phyloP scores from a whole-genome alignment of 2,329 filamentous ascomycete species.

The Trichocomaceae sp. region DNA sequence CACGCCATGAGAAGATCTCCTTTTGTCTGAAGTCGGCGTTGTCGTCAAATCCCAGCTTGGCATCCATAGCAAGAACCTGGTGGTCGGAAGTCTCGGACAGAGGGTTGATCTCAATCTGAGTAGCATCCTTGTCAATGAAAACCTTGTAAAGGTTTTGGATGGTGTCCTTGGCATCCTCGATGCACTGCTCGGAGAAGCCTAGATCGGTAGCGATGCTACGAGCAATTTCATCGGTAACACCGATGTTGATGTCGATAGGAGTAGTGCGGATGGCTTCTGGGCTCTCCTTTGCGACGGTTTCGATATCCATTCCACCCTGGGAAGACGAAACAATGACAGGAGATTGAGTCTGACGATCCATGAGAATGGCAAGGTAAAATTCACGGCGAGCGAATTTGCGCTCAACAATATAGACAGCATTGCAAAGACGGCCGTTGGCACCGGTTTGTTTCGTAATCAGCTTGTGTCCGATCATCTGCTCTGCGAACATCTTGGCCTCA shows the following conservation, averaged over 20 bases:
- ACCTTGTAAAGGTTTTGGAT: conserved; percentile 99
- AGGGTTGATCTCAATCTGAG: conserved; percentile 99
- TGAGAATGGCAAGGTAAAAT: conserved; percentile 97
- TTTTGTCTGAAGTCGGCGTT: conserved; percentile 98
- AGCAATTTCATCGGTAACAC: conserved; percentile 93
- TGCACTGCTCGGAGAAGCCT: conserved; percentile 95
- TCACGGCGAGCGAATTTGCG: conserved; percentile 98
- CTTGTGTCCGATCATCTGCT: conserved; percentile 99
- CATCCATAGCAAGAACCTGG: conserved; percentile 98
- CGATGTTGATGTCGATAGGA: conserved; percentile 84
- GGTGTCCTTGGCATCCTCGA: conserved; percentile 89
- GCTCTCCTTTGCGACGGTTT: conserved; percentile 95
- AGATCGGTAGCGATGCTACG: conserved; percentile 82
- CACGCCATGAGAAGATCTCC: conserved; percentile 90
- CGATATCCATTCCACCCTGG: conserved; percentile 98
- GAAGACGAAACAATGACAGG: conserved; percentile 97
- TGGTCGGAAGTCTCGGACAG: conserved; percentile 97
- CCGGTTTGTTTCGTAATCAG: conserved; percentile 99
- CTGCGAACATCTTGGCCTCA: conserved; percentile 91
- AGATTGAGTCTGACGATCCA: conserved; percentile 86
- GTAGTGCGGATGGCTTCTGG: conserved; percentile 94
- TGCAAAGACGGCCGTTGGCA: conserved; percentile 87
- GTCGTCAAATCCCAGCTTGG: conserved; percentile 98
- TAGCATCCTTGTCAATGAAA: conserved; percentile 97
- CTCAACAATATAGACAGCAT: conserved; percentile 97